Evolutionary conservation across 352 stramenopile species (phyloP), one percentile per base, ranked within the genome.

Genomic region (Pythium rhizo-oryzae): DNA sequence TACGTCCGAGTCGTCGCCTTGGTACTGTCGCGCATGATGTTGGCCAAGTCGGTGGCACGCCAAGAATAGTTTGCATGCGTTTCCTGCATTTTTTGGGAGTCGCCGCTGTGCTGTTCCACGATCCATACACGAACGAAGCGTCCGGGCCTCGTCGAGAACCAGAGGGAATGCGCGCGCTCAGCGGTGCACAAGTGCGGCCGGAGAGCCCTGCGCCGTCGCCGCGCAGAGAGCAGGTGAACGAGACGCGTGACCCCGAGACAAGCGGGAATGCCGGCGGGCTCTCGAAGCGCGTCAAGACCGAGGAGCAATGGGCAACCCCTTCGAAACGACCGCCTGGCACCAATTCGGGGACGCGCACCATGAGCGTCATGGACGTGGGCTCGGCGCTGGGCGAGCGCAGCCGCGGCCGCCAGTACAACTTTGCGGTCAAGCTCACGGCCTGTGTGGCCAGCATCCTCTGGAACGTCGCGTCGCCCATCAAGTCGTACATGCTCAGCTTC

Each of bases 381-480:
- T 5, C 19, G 5, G 41, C 55, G n/a, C 35, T 62, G 8, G 55
- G 55, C 24, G 37, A 62, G 55, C 55, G 55, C 41, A 49, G 37
- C 21, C 55, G 37, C 8, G 21, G 43, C 37, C 55, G 55, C 2
- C 33, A 39, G 23, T 62, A 62, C 55, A 51, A 50, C 15, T 65
- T 67, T 43, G 52, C 35, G 50, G 6, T 67, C 49, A 67, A 67
- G 35, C n/a, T 60, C 7, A 12, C n/a, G 0, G 25, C 49, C 21
- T 50, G 60, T 11, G 41, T 69, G 24, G 28, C 21, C 41, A 57
- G 62, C 30, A 28, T 69, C 11, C 12, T 69, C n/a, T 72, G 66
- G 66, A 72, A 72, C 44, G 21, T 64, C 11, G 66, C 66, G 52
- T 72, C 66, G 7, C 66, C 66, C 0, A 50, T 72, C 53, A 72